A percentile compares a stretch with the other conserved stretches of the same genome.
phyloP scores from a whole-genome alignment of 2,329 filamentous ascomycete species.

The Diplodia intermedia region DNA sequence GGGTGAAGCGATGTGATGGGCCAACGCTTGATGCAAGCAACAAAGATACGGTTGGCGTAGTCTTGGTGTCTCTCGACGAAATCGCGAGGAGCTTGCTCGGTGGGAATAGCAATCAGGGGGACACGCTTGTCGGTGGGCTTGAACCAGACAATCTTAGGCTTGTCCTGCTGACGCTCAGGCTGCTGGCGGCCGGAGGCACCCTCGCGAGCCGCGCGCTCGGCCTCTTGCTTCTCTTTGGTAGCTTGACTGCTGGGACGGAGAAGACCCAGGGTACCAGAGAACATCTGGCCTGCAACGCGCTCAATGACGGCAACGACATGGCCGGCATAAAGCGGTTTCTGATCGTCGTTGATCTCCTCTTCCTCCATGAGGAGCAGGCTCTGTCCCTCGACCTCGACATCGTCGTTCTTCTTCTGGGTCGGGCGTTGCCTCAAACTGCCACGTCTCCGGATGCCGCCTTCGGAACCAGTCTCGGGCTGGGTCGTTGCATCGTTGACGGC shows the following conservation, averaged over 20 bases:
- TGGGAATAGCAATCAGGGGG: constrained; percentile 95
- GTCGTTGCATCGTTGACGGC: constrained; percentile 69
- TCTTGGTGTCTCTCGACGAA: constrained; percentile 99
- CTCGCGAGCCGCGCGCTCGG: constrained; percentile 89
- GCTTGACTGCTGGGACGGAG: constrained; percentile 96
- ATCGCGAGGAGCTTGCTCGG: constrained; percentile 94
- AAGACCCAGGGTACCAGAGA: constrained; percentile 92
- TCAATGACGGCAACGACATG: constrained; percentile 98
- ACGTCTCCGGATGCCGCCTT: constrained; percentile 88
- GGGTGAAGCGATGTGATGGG: constrained; percentile 99
- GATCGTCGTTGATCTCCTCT: constrained; percentile 97
- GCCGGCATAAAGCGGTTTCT: constrained; percentile 95
- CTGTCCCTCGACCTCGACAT: constrained; percentile 98
- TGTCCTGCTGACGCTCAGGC: constrained; percentile 86
- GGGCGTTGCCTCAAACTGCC: constrained; percentile 95
- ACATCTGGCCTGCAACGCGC: constrained; percentile 97
- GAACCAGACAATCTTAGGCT: constrained; percentile 99
- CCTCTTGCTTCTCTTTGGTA: constrained; percentile 99
- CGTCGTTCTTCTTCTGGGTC: constrained; percentile 99
- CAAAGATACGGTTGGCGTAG: constrained; percentile 96
- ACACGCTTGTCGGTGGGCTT: constrained; percentile 99
- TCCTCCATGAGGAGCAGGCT: constrained; percentile 96
- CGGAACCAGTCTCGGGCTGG: constrained; percentile 66
- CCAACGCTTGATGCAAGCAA: constrained; percentile 99
- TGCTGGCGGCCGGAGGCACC: constrained; percentile 75